Base-by-base conservation (phyloP, 257 asterid species). In the Nicotiana undulata region DNA sequence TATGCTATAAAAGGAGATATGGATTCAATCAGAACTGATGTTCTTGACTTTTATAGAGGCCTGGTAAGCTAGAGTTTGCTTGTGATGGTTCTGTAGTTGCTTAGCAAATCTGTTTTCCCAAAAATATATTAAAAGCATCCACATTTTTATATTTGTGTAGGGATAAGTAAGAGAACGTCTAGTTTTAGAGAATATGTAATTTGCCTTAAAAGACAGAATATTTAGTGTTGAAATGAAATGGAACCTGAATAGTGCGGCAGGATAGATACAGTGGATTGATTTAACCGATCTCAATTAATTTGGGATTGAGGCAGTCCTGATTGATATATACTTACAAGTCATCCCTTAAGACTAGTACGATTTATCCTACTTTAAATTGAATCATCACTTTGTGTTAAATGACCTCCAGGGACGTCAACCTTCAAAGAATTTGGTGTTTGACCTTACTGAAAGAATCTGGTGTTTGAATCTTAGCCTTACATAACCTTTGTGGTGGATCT, bases 21-120 rank as follows among this genome's bases (percentile, higher is more conserved):
- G 97, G 99, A 96, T 87, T 96, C 99, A 2, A 85, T 94, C 76
- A 88, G 98, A 86, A 83, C 86, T 34, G 98, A 96, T 9, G 98
- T 96, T 80, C 80, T 87, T 85, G 85, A 68, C 22, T 96, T 91
- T 87, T 96, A 94, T 85, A 84, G 78, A 82, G 72, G 85, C 61
- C 63, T 83, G 89, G 97, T 90, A 85, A 85, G 89, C 79, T 76
- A 29, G 28, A 22, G 28, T 22, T 66, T 64, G 56, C 16, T 63
- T 83, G 60, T 81, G 59, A 70, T 56, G 26, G 79, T 65, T 9
- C 10, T 82, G n/a, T 49, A 5, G 60, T 46, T 44, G 6, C 60
- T 15, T 34, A 6, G 15, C 9, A 24, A 5, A 1, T 22, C 24
- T 72, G 24, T 46, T 72, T 24, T 72, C 15, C 2, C 12, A 44